Conservation (phyloP, 331 rosid genomes). For the Arachis monticola region DNA sequence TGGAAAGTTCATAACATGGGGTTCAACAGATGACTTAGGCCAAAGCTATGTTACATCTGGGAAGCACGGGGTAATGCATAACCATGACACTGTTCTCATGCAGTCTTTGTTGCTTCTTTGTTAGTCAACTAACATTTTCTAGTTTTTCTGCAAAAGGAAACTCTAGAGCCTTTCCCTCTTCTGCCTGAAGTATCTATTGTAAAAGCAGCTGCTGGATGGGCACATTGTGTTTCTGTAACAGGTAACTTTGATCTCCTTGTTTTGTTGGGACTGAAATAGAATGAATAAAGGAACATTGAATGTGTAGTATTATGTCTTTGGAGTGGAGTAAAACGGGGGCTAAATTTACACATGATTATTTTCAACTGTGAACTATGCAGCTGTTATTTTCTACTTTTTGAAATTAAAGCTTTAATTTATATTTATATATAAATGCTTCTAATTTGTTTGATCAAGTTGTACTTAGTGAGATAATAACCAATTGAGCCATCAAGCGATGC, state of each 20-base stretch:
- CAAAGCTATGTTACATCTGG: constrained; percentile 98
- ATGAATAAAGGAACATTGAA: background rate
- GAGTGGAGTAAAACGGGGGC: background rate
- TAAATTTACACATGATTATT: too few relatives aligned
- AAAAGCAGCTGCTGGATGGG: constrained; percentile 96
- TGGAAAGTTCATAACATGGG: constrained; percentile 51
- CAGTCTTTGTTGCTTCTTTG: background rate
- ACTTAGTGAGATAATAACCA: too few relatives aligned
- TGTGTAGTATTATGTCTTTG: constrained; percentile 7
- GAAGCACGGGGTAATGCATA: constrained; percentile 85
- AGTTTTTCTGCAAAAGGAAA: constrained; percentile 69
- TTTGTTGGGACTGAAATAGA: too few relatives aligned
- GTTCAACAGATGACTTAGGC: constrained; percentile 97
- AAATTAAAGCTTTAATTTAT: too few relatives aligned
- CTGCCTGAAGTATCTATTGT: constrained; percentile 69
- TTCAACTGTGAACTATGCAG: too few relatives aligned
- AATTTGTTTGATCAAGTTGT: too few relatives aligned
- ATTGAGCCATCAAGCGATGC: too few relatives aligned
- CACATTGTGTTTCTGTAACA: constrained; percentile 86
- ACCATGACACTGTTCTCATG: background rate
- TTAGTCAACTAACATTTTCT: constrained; percentile 29
- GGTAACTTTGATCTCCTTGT: too few relatives aligned
- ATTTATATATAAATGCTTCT: too few relatives aligned
- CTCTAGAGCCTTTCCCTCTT: constrained; percentile 92
- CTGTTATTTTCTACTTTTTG: too few relatives aligned